Evolutionary conservation across 2,329 filamentous ascomycete genomes (phyloP).

Genomic region (Aspergillus sojae): DNA sequence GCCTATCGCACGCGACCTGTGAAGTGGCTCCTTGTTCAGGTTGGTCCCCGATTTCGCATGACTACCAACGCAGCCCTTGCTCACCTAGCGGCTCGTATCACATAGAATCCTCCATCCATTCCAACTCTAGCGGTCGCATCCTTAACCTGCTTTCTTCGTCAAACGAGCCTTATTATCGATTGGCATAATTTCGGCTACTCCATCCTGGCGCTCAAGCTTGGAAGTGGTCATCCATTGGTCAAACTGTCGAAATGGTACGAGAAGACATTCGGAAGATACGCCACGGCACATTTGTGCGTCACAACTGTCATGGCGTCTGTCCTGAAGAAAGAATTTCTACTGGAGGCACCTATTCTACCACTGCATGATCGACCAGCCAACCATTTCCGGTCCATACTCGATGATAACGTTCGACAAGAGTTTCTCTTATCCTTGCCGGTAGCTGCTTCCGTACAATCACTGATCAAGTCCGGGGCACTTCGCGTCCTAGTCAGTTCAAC

Average conservation of each 20-base stretch:
- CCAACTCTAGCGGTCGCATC: constrained; percentile 80
- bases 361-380: constrained; percentile 84
- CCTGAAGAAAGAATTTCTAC: constrained; percentile 66
- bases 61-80: background rate
- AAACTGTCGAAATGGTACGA: constrained; percentile 78
- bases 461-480: constrained; percentile 61
- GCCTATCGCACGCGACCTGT: constrained; percentile 73
- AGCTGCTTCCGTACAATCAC: constrained; percentile 61
- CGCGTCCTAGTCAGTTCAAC: constrained; percentile 87
- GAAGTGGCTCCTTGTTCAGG: constrained; percentile 84
- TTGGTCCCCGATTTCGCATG: constrained; percentile 36
- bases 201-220: constrained; percentile 73
- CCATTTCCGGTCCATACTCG: constrained; percentile 73
- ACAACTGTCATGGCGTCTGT: constrained; percentile 84
- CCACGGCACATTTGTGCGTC: constrained; percentile 79
- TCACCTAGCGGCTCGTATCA: background rate
- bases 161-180: constrained; percentile 83
- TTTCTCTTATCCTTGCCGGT: constrained; percentile 70
- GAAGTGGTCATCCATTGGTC: constrained; percentile 72
- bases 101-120: constrained; percentile 89
- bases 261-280: constrained; percentile 66
- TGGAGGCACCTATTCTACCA: constrained; percentile 67
- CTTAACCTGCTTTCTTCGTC: constrained; percentile 72
- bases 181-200: constrained; percentile 99
- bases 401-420: constrained; percentile 50